Evolutionary conservation across 2,329 filamentous ascomycete genomes (phyloP), one percentile per base, ranked within the genome.

Genomic region (Colletotrichum spaethianum): DNA sequence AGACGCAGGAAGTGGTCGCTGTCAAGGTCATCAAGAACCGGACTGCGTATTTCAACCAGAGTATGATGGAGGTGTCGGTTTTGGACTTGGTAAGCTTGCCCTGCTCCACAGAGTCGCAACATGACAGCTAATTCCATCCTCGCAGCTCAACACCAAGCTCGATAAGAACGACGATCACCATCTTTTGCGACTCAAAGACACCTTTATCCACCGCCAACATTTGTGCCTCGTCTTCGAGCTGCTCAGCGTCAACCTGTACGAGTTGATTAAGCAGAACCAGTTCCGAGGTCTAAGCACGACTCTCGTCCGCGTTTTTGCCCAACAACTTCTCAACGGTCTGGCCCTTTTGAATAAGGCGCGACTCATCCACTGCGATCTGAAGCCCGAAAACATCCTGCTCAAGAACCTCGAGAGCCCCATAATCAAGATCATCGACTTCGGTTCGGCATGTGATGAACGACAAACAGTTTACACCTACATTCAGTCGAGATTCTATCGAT

Each of bases 31-130:
- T 99, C 85, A 99, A 99, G 85, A 99, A 99, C 83, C 92, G 96
- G 78, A 99, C 96, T 1, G 96, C 96, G 46, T 99, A 99, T 82
- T 99, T 99, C 86, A 99, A 99, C 80, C 96, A 99, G 83, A 98
- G 96, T 82, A 99, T 99, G 96, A 99, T 99, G 96, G 96, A 99
- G 81, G 96, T 99, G 40, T 99, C 96, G 1, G 96, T 99, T 31
- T 87, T 99, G 70, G 96, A 99, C 82, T 81, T 99, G 87, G 94
- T 97, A 87, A 70, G 90, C 77, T 64, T 18, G 56, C 31, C 50
- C 38, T 63, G 14, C 40, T 26, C 33, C 36, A 23, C 38, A 20
- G 42, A 23, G n/a, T 11, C 14, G n/a, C 38, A 53, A 7, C n/a
- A 26, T 31, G 26, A 8, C 69, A 12, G 57, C 55, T 75, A 33